Percentiles rank a stretch among this genome's conserved stretches.
Conservation (phyloP, 495 filamentous ascomycete genomes). For the Haplographium delicatum region DNA sequence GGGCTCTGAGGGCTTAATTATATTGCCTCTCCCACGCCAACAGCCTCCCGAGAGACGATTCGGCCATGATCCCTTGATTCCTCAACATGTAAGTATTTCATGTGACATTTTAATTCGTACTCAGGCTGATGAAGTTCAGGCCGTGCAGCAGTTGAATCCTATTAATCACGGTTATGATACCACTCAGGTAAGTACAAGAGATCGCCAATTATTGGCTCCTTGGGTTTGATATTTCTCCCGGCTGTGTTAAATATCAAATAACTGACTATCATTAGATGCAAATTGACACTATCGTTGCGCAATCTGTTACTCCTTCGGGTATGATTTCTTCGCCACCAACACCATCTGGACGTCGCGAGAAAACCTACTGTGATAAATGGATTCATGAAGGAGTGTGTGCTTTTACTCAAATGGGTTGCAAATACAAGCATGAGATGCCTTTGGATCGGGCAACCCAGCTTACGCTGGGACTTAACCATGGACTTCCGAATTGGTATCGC, state of each 20-base stretch:
- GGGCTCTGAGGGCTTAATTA: slow-evolving; percentile 32
- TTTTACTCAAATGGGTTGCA: slow-evolving; percentile 78
- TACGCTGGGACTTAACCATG: slow-evolving; percentile 55
- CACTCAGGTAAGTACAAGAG: no score
- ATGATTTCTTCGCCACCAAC: not conserved
- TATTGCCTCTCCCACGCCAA: slow-evolving; percentile 35
- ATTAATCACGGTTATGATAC: no score
- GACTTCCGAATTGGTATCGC: slow-evolving; percentile 48
- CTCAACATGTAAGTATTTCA: slow-evolving; percentile 11
- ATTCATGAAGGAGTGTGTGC: slow-evolving; percentile 78
- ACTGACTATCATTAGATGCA: slow-evolving; percentile 6
- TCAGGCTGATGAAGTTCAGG: not conserved
- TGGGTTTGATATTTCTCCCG: no score
- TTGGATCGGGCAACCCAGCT: slow-evolving; percentile 51
- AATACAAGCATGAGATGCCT: slow-evolving; percentile 86
- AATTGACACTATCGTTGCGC: slow-evolving; percentile 20
- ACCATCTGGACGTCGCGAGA: slow-evolving; percentile 35
- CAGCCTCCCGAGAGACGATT: slow-evolving; percentile 20
- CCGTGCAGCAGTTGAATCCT: not conserved
- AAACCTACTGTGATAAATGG: slow-evolving; percentile 84
- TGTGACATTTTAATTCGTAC: no score
- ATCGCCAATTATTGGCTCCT: no score
- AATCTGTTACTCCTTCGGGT: not conserved
- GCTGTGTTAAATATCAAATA: not conserved
- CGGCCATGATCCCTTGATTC: slow-evolving; percentile 2